phyloP scores from a whole-genome alignment of 2,329 filamentous ascomycete species.

The Claviceps cyperi region DNA sequence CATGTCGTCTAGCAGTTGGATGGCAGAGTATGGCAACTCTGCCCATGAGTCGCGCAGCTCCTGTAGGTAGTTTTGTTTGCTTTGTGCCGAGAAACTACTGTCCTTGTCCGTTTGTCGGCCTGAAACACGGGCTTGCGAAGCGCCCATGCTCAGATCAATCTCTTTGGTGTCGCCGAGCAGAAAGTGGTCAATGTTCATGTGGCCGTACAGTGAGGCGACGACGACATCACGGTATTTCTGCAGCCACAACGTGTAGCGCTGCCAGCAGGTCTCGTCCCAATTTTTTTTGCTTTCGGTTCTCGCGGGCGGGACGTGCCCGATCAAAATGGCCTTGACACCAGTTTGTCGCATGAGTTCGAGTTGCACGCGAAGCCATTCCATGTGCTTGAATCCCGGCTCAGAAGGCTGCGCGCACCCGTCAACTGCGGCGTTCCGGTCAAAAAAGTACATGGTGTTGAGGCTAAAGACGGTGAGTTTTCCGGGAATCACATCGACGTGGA shows the following conservation, averaged over 20 bases:
- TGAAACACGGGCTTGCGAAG: slow-evolving; percentile 8
- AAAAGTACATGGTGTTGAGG: slow-evolving; percentile 94
- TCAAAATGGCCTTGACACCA: slow-evolving; percentile 87
- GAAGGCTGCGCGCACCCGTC: slow-evolving; percentile 69
- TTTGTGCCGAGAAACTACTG: slow-evolving; percentile 41
- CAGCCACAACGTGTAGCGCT: slow-evolving; percentile 88
- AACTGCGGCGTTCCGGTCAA: slow-evolving; percentile 81
- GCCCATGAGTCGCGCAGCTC: slow-evolving; percentile 70
- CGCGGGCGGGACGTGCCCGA: slow-evolving; percentile 86
- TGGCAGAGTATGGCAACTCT: slow-evolving; percentile 45
- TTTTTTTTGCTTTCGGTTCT: slow-evolving; percentile 69
- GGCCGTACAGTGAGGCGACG: slow-evolving; percentile 65
- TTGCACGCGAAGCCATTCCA: slow-evolving; percentile 91
- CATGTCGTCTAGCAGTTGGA: slow-evolving; percentile 9
- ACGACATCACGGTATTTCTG: slow-evolving; percentile 85
- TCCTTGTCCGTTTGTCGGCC: slow-evolving; percentile 23
- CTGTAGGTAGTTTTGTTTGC: slow-evolving; percentile 56
- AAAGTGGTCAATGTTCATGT: slow-evolving; percentile 99
- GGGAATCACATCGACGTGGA: slow-evolving; percentile 82
- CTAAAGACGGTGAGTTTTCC: slow-evolving; percentile 77
- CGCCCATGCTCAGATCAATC: slow-evolving; percentile 42
- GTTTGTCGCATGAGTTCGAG: slow-evolving; percentile 68
- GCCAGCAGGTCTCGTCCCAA: slow-evolving; percentile 98
- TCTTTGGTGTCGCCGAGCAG: slow-evolving; percentile 76
- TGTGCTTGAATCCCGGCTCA: slow-evolving; percentile 83